These are phyloP conservation scores for Vicia faba DNA, from an alignment of 306 rosid genomes.

Conservation along the genomic window DNA sequence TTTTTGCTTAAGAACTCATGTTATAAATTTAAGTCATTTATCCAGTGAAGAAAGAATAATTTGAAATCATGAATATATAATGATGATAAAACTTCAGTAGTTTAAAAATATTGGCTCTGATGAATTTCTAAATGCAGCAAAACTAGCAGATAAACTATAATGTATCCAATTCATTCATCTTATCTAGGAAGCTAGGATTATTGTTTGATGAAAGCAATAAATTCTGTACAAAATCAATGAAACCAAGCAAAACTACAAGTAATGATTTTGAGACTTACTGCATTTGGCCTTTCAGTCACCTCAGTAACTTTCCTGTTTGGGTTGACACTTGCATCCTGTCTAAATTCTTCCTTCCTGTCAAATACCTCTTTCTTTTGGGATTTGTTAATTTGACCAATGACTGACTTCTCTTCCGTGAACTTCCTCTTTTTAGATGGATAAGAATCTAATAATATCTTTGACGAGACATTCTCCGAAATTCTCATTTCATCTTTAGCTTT, in stretches of 20 bases:
- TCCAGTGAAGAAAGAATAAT: constrained; percentile 15
- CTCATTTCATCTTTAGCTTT: constrained; percentile 35
- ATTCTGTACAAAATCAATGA: not conserved
- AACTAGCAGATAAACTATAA: not conserved
- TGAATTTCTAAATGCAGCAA: not conserved
- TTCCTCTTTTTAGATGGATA: constrained; percentile 47
- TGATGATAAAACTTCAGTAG: constrained; percentile 15
- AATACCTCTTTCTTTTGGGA: constrained; percentile 21
- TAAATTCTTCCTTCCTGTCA: constrained; percentile 24
- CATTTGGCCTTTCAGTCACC: constrained; percentile 46
- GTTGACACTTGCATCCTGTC: constrained; percentile 5
- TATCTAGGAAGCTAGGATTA: constrained; percentile 1
- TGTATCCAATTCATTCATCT: constrained; percentile 1
- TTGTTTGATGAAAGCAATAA: not conserved
- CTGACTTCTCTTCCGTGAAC: constrained; percentile 14
- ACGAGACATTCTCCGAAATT: constrained; percentile 29
- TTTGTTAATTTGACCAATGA: constrained; percentile 16
- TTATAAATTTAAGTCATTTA: constrained; percentile 22
- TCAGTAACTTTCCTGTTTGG: constrained; percentile 23
- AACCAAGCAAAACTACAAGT: not conserved
- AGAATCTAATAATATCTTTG: constrained; percentile 29
- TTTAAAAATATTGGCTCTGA: constrained; percentile 7
- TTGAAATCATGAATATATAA: not conserved
- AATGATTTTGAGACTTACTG: constrained; percentile 45
- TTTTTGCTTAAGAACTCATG: constrained; percentile 19